Evolutionary conservation across 2,329 filamentous ascomycete species (phyloP).

Genomic region (Teratosphaeria zuluensis): DNA sequence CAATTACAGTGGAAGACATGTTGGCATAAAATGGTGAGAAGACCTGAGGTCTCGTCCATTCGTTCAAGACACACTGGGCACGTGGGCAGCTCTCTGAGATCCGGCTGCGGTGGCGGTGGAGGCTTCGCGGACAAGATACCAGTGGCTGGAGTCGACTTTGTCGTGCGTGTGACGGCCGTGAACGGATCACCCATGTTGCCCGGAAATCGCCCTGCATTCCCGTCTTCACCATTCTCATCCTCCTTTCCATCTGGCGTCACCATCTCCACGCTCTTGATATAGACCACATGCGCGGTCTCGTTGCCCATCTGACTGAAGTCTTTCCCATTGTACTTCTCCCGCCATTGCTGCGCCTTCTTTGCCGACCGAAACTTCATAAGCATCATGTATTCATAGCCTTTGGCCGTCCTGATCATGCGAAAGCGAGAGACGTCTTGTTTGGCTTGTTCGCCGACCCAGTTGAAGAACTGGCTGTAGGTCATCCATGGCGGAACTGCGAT

Average conservation of each 20-base stretch:
- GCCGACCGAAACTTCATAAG: constrained; percentile 83
- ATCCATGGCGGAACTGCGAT: constrained; percentile 91
- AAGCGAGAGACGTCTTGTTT: constrained; percentile 84
- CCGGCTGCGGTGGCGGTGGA: constrained; percentile 65
- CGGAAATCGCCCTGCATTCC: constrained; percentile 37
- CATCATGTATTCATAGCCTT: constrained; percentile 87
- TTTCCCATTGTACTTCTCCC: constrained; percentile 81
- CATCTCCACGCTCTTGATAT: constrained; percentile 85
- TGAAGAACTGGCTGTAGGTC: constrained; percentile 79
- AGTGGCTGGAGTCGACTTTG: constrained; percentile 23
- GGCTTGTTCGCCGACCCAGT: constrained; percentile 83
- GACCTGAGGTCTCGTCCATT: constrained; percentile 94
- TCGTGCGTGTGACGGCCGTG: constrained; percentile 24
- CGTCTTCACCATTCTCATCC: constrained; percentile 40
- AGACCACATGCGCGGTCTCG: constrained; percentile 89
- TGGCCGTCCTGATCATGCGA: constrained; percentile 81
- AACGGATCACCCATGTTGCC: constrained; percentile 54
- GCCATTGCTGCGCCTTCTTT: constrained; percentile 67
- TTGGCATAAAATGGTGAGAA: constrained; percentile 92
- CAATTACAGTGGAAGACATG: constrained; percentile 97
- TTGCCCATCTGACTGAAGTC: constrained; percentile 69
- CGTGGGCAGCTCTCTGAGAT: constrained; percentile 82
- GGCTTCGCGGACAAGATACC: constrained; percentile 44
- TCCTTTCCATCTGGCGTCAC: constrained; percentile 47
- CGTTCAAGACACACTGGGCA: constrained; percentile 94